Conservation (phyloP, 2,329 filamentous ascomycete genomes). For the Clathrospora elynae region DNA sequence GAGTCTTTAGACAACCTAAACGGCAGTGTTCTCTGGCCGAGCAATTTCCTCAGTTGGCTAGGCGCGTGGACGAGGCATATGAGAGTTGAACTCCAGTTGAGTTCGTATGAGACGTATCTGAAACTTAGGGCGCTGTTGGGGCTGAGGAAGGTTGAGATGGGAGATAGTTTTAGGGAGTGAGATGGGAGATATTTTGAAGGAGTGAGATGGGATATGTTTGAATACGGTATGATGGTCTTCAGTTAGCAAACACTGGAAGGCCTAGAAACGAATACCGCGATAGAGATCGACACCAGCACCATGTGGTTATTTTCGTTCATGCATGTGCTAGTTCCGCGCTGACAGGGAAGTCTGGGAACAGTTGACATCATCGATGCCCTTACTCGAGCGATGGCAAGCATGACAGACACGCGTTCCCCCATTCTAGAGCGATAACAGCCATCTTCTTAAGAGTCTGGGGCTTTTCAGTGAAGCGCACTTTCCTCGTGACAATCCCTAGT, state of each 20-base stretch:
- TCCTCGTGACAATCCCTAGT: no score
- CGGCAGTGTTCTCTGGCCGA: constrained; percentile 57
- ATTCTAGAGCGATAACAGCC: constrained; percentile 1
- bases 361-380: constrained; percentile 31
- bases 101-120: constrained; percentile 63
- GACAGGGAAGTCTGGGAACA: constrained; percentile 4
- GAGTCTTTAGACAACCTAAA: constrained; percentile 61
- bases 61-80: constrained; percentile 60
- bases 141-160: constrained; percentile 39
- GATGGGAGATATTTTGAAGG: not conserved
- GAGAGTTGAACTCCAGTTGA: constrained; percentile 62
- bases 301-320: constrained; percentile 5
- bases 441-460: not conserved
- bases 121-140: constrained; percentile 58
- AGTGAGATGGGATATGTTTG: no score
- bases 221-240: no score
- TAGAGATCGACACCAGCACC: constrained; percentile 1
- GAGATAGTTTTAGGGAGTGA: constrained; percentile 24
- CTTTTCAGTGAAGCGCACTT: not conserved
- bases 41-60: constrained; percentile 58
- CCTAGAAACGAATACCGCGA: constrained; percentile 2
- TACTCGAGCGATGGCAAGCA: constrained; percentile 12
- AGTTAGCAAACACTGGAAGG: no score
- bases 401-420: constrained; percentile 18
- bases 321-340: constrained; percentile 11